These are phyloP conservation scores for Cladosporium phlei DNA, from an alignment of 2,329 filamentous ascomycete species.

Conservation along the genomic window DNA sequence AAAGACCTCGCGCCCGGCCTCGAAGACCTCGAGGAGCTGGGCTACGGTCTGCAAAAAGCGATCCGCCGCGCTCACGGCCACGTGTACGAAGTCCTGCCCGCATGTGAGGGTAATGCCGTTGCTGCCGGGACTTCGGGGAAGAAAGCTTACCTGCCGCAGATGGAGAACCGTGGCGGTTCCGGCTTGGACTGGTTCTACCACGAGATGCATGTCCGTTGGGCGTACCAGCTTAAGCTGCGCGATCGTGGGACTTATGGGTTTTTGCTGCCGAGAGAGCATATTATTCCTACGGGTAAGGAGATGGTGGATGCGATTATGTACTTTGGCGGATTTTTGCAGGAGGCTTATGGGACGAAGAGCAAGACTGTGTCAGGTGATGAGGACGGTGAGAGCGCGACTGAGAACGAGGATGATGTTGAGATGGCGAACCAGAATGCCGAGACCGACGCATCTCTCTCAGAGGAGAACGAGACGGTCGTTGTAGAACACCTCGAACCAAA, in stretches of 20 bases:
- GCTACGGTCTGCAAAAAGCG: slow-evolving; percentile 79
- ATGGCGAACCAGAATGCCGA: no score
- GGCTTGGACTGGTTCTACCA: slow-evolving; percentile 96
- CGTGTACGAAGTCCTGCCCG: slow-evolving; percentile 62
- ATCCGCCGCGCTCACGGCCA: slow-evolving; percentile 72
- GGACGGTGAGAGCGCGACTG: background rate
- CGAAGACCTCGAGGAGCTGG: slow-evolving; percentile 89
- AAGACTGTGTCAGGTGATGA: slow-evolving; percentile 14
- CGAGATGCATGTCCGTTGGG: slow-evolving; percentile 72
- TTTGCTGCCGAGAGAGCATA: slow-evolving; percentile 77
- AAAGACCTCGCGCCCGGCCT: slow-evolving; percentile 70
- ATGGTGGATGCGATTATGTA: slow-evolving; percentile 77
- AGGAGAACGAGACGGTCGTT: no score
- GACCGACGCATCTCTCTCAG: no score
- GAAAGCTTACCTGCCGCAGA: slow-evolving; percentile 43
- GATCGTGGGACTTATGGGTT: slow-evolving; percentile 95
- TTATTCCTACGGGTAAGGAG: slow-evolving; percentile 85
- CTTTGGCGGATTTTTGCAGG: slow-evolving; percentile 72
- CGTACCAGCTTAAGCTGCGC: slow-evolving; percentile 89
- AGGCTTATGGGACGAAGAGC: slow-evolving; percentile 27
- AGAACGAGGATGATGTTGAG: slow-evolving; percentile 22
- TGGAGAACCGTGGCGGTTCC: slow-evolving; percentile 75
- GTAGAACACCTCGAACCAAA: no score
- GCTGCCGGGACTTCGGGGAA: slow-evolving; percentile 32
- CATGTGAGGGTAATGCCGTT: slow-evolving; percentile 72